These are phyloP conservation scores for Echites panduratus DNA, from an alignment of 257 asterid genomes.

Conservation along the genomic window DNA sequence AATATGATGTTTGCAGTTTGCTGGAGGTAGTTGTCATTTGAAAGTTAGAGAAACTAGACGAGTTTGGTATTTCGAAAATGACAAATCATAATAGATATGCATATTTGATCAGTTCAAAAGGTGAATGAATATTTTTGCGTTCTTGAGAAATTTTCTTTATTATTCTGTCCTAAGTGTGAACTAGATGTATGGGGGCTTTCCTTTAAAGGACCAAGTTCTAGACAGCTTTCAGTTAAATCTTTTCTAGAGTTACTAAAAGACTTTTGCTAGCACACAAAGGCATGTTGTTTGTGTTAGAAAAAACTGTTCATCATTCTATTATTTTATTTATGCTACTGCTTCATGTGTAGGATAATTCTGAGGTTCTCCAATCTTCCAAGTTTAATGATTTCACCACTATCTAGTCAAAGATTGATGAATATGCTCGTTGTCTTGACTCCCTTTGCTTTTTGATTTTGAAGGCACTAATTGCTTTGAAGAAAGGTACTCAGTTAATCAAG, in stretches of 20 bases:
- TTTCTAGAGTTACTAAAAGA: background rate
- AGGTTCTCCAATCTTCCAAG: background rate
- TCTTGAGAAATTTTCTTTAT: background rate
- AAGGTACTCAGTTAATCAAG: constrained; percentile 90
- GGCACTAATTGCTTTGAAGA: constrained; percentile 85
- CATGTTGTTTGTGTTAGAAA: background rate
- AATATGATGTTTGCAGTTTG: background rate
- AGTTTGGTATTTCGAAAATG: too few relatives aligned
- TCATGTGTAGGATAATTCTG: background rate
- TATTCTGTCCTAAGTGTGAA: background rate
- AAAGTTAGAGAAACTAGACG: too few relatives aligned
- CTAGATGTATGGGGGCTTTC: background rate
- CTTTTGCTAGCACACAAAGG: background rate
- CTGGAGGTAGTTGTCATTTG: background rate
- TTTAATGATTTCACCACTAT: background rate
- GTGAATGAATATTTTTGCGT: background rate
- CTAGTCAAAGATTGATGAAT: background rate
- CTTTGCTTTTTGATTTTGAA: constrained; percentile 24
- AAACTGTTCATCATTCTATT: background rate
- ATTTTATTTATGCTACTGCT: constrained; percentile 2
- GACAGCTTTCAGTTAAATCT: too few relatives aligned
- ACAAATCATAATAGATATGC: background rate
- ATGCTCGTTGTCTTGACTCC: constrained; percentile 10
- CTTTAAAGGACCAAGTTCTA: background rate
- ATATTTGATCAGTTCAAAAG: background rate